Evolutionary conservation across 2,329 filamentous ascomycete genomes (phyloP).

Genomic region (Colletotrichum sp.): DNA sequence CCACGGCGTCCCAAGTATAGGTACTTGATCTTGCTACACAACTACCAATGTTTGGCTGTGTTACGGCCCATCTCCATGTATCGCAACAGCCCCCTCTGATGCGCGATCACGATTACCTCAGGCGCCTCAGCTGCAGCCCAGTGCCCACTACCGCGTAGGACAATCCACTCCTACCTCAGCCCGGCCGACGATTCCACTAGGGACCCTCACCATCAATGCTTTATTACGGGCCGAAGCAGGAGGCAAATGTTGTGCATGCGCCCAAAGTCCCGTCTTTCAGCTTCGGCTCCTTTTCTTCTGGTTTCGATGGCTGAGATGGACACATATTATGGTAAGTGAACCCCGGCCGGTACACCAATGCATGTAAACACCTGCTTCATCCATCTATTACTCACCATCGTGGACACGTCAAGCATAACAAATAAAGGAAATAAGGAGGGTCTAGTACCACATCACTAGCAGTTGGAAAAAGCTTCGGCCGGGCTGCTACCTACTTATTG

Average conservation of each 20-base stretch:
- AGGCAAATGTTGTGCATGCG: background rate
- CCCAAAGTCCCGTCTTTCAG: background rate
- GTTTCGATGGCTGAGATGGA: background rate
- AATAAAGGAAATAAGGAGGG: background rate
- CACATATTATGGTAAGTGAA: too few relatives aligned
- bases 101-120: background rate
- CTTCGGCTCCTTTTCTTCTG: background rate
- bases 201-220: slow-evolving; percentile 4
- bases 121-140: slow-evolving; percentile 5
- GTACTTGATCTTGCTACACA: background rate
- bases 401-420: background rate
- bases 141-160: background rate
- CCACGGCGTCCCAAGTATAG: background rate
- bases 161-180: background rate
- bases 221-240: background rate
- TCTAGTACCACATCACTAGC: background rate
- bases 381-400: background rate
- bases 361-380: background rate
- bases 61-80: background rate
- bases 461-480: background rate
- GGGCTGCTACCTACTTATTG: background rate
- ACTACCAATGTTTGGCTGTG: background rate
- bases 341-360: background rate
- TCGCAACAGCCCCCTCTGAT: background rate
- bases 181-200: background rate